Conservation (phyloP, 768 basidiomycete genomes). For the Naganishia vishniacii region DNA sequence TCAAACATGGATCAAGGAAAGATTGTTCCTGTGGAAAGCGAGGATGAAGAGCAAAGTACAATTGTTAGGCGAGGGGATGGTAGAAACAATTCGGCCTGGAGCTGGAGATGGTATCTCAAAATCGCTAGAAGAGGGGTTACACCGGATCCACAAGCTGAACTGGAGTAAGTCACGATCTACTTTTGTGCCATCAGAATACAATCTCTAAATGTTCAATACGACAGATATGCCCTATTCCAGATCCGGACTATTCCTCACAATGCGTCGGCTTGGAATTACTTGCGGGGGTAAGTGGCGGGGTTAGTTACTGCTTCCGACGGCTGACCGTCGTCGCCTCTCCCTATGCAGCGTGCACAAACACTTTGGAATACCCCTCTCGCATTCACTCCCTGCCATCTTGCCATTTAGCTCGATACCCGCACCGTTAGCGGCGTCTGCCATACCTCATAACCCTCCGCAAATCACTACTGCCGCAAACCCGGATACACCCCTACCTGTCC, state of each 20-base stretch:
- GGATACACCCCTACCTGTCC: slow-evolving; percentile 71
- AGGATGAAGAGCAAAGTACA: slow-evolving; percentile 22
- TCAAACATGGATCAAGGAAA: not conserved
- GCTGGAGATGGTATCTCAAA: slow-evolving; percentile 76
- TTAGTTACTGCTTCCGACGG: slow-evolving; percentile 22
- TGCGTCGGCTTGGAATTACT: slow-evolving; percentile 92
- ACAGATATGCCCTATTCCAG: slow-evolving; percentile 72
- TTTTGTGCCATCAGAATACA: not conserved
- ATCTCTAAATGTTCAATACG: not conserved
- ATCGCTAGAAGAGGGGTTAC: slow-evolving; percentile 60
- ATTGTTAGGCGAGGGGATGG: slow-evolving; percentile 66
- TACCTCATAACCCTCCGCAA: slow-evolving; percentile 2
- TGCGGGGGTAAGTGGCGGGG: slow-evolving; percentile 56
- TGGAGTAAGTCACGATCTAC: slow-evolving; percentile 60
- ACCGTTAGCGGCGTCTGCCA: not conserved
- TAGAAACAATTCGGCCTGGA: slow-evolving; percentile 97
- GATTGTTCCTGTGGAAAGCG: slow-evolving; percentile 3
- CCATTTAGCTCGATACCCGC: slow-evolving; percentile 55
- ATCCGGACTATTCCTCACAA: slow-evolving; percentile 87
- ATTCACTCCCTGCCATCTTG: slow-evolving; percentile 58
- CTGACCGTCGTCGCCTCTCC: slow-evolving; percentile 8
- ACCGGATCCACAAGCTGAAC: slow-evolving; percentile 61
- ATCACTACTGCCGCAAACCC: slow-evolving; percentile 57
- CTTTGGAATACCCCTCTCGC: slow-evolving; percentile 58
- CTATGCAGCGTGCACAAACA: slow-evolving; percentile 54